Base-by-base conservation (phyloP, 805 yeast species). In the Cyberlindnera lachancei region DNA sequence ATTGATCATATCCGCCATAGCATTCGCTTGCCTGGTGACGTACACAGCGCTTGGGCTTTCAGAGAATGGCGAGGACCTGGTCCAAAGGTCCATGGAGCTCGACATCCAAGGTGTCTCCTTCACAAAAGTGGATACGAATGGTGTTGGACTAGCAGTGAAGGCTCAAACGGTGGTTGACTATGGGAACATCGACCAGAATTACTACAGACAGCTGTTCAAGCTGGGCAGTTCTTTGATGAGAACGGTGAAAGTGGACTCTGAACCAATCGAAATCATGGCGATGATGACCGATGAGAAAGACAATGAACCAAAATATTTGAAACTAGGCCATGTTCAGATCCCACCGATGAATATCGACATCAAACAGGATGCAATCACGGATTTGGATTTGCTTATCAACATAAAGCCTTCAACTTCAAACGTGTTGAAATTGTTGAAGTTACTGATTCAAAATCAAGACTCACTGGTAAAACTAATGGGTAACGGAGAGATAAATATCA, bases 391-490 rank as follows among this genome's bases (percentile, higher is more conserved):
- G 27, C 33, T 46, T 19, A 37, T 61, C 13, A 51, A 54, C 1
- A 37, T 61, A 3, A 48, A 46, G 31, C 69, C 69, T 7, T 46
- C 59, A 25, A 35, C 60, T 0, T 40, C 38, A 5, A 58, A 59
- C 11, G 50, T 59, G 5, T 34, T 59, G 15, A 55, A 52, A 3
- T 36, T 59, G n/a, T 39, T 64, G 12, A 61, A 56, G 31, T 40
- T 46, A 23, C 26, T 64, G 5, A 23, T 63, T 7, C 16, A 39
- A 3, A 39, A 58, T 17, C 60, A 65, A 4, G 54, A 51, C 28
- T 37, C 57, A 3, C 37, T 48, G 2, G 42, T 62, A 25, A 50
- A 52, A 30, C 34, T 64, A 7, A 47, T 48, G 30, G 68, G 67
- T 3, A 51, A 54, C 26, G 59, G 66, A 0, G 36, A 35, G 1